Evolutionary conservation across 202 grass and related monocot genomes (phyloP), one percentile per base, ranked within the genome.

Genomic region (Saccharum hybrid): DNA sequence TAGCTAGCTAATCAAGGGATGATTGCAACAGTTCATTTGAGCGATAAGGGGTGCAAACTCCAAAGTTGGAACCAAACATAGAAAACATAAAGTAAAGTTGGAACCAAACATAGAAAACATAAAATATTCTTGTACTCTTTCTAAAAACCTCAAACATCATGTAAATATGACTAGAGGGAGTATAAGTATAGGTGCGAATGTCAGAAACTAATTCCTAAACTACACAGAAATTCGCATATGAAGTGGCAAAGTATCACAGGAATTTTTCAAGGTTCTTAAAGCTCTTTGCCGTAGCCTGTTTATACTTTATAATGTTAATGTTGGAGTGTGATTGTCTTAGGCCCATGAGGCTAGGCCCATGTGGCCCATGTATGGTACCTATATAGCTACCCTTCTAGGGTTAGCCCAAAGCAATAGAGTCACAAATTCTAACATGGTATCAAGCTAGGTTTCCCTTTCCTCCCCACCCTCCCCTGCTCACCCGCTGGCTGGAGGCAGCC

Each of bases 251-350:
- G 61, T 70, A 63, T 84, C 51, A 40, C 8, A 62, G 7, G 7
- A 46, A 21, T 57, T 54, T 70, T 59, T 36, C 42, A 36, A 7
- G 45, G 7, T 40, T 6, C 30, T 40, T 38, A 71, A 64, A 5
- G 12, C n/a, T 81, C 33, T 81, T 69, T 31, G 19, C 30, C 65
- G 41, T 81, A 67, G 40, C 45, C 19, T 52, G 67, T 85, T 12
- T 34, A 15, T 13, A 45, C 9, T 42, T 42, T 12, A 56, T 22
- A 77, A 30, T 60, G 60, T 83, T 85, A n/a, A n/a, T 26, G 26
- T 26, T 26, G 26, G 26, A 26, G 26, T 26, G 26, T 26, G 26
- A 0, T 26, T 26, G 26, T 26, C 26, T 26, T 26, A 26, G 26
- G 26, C 26, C n/a, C n/a, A n/a, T n/a, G n/a, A n/a, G n/a, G n/a